Base-by-base conservation (phyloP, 1,139 yeast species). In the Taphrina confusa region DNA sequence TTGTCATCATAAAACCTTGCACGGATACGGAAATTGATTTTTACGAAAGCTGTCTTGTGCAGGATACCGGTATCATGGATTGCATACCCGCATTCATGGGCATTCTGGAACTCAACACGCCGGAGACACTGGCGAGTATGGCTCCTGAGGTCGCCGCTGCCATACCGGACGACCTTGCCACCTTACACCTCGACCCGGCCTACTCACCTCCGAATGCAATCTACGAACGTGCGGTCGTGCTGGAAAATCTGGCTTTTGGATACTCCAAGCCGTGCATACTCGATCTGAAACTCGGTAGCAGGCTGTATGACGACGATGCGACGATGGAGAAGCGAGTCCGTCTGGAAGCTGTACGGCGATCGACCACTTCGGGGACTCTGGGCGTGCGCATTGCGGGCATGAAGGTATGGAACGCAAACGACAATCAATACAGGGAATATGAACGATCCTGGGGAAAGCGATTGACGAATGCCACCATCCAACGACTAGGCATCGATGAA, bases 301-400 rank as follows among this genome's bases (percentile, higher is more conserved):
- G 78, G 12, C 73, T 92, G 34, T 82, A 86, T 67, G 97, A 91
- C 72, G 77, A 76, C 2, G 72, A 74, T 3, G 81, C 88, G 0
- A 59, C 77, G 0, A 72, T 68, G 0, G 95, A 83, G 33, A 92
- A 92, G 68, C 76, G 74, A 16, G 74, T 73, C 45, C 71, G 97
- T 44, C 73, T 92, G 67, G 75, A 74, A 33, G 72, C 77, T 40
- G 97, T 92, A 0, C 80, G 94, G 45, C 70, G 73, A 1, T 65
- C 76, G 0, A 91, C 97, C 1, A 92, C 97, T 0, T 85, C 94
- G 57, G 96, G 97, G 0, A 74, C 84, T 1, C 74, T 87, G 18
- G 79, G 82, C 20, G 82, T 85, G 65, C 75, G 98, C 62, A 80
- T 92, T 1, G 91, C 97, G 66, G 98, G 98, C 0, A 87, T 92